Evolutionary conservation across 2,329 filamentous ascomycete genomes (phyloP).

Genomic region (Penicillium capsulatum): DNA sequence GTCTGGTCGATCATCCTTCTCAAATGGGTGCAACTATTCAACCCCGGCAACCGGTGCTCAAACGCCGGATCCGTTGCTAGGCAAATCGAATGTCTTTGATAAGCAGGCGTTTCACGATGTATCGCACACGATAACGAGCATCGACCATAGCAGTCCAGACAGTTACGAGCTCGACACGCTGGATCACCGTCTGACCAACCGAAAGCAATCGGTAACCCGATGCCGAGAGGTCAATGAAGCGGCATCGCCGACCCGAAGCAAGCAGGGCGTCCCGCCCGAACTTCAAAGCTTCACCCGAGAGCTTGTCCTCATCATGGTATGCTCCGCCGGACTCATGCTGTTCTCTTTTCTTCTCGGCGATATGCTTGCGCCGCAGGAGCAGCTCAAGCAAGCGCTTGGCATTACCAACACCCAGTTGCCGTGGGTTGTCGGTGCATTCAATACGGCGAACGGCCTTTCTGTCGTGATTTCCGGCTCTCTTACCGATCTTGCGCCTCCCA

Average conservation of each 20-base stretch:
- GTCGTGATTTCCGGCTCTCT: constrained; percentile 40
- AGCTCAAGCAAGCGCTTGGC: constrained; percentile 36
- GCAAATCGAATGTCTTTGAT: constrained; percentile 9
- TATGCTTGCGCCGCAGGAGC: constrained; percentile 39
- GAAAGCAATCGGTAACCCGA: constrained; percentile 14
- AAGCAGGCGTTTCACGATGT: constrained; percentile 17
- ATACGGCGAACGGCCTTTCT: constrained; percentile 42
- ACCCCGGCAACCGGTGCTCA: constrained; percentile 28
- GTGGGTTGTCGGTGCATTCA: constrained; percentile 43
- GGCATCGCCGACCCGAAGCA: constrained; percentile 16
- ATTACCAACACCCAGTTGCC: constrained; percentile 41
- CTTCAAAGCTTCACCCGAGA: constrained; percentile 40
- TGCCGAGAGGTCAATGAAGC: constrained; percentile 18
- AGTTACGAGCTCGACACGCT: constrained; percentile 15
- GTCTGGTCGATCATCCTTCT: constrained; percentile 18
- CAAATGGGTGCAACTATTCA: constrained; percentile 15
- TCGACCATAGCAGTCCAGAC: constrained; percentile 7
- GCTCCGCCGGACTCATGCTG: constrained; percentile 43
- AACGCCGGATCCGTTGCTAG: constrained; percentile 28
- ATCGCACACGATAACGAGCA: constrained; percentile 14
- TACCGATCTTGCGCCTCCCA: constrained; percentile 42
- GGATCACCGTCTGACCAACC: constrained; percentile 15
- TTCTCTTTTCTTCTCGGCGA: constrained; percentile 44
- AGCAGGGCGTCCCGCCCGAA: constrained; percentile 40
- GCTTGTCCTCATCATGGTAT: constrained; percentile 41